These are phyloP conservation scores for Globisporangium iwayamae DNA, from an alignment of 352 stramenopile genomes.

Conservation along the genomic window DNA sequence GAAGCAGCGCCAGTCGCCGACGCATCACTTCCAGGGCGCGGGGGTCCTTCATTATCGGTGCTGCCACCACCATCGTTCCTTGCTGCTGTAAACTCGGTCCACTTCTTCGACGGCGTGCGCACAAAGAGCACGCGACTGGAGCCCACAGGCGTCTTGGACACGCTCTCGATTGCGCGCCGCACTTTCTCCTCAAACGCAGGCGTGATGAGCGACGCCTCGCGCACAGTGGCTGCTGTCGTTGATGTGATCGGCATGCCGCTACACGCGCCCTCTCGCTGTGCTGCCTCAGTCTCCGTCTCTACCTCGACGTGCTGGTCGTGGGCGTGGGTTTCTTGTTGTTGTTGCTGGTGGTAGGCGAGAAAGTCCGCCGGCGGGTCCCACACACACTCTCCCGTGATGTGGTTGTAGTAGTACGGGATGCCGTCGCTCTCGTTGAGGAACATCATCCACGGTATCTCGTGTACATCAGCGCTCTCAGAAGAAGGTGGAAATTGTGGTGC, in stretches of 20 bases:
- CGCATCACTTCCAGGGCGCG: neutral
- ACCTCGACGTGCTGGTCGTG: neutral
- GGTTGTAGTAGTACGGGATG: constrained; percentile 71
- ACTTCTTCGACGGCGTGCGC: constrained; percentile 31
- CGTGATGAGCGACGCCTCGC: constrained; percentile 21
- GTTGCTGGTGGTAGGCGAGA: constrained; percentile 24
- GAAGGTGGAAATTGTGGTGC: neutral
- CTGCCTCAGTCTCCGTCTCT: neutral
- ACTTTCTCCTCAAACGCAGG: constrained; percentile 58
- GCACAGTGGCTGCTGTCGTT: neutral
- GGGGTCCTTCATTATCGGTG: neutral
- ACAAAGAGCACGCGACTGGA: constrained; percentile 45
- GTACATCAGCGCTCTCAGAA: neutral
- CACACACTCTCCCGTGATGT: constrained; percentile 51
- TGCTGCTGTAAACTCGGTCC: constrained; percentile 3
- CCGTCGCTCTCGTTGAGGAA: constrained; percentile 63
- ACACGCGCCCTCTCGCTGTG: neutral
- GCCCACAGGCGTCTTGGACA: constrained; percentile 38
- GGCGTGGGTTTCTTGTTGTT: neutral
- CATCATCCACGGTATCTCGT: constrained; percentile 51
- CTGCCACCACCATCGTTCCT: neutral
- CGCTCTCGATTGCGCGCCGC: constrained; percentile 37
- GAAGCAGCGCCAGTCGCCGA: neutral
- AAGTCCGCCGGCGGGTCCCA: constrained; percentile 64
- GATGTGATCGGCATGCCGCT: neutral